Conservation (phyloP, 1,139 yeast species). For the Candida tunisiensis region DNA sequence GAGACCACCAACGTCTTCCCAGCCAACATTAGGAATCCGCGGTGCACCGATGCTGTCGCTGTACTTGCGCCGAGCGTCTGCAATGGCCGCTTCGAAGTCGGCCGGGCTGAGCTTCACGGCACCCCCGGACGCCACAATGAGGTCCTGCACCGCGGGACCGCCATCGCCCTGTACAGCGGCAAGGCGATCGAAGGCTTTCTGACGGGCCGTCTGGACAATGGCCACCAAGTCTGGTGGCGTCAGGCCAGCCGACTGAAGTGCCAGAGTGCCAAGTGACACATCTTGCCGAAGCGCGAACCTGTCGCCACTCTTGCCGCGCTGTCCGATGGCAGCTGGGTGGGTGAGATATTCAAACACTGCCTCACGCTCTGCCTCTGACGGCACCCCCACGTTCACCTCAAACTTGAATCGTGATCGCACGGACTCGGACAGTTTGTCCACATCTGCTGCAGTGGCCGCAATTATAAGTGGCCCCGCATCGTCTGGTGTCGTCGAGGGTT, state of each 20-base stretch:
- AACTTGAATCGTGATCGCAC: conserved; percentile 59
- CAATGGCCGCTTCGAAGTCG: conserved; percentile 60
- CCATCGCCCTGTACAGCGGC: conserved; percentile 7
- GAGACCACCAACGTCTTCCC: conserved; percentile 93
- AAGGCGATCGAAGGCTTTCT: conserved; percentile 37
- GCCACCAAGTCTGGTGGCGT: conserved; percentile 72
- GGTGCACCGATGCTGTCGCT: conserved; percentile 97
- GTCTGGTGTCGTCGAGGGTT: no score
- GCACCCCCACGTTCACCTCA: conserved; percentile 62
- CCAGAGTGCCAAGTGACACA: conserved; percentile 40
- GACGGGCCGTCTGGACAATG: conserved; percentile 51
- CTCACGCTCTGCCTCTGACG: conserved; percentile 57
- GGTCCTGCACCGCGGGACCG: conserved; percentile 10
- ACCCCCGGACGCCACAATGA: conserved; percentile 28
- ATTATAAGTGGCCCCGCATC: no score
- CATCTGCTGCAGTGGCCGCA: conserved; percentile 55
- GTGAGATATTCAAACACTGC: conserved; percentile 38
- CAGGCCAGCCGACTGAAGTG: conserved; percentile 84
- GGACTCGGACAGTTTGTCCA: conserved; percentile 51
- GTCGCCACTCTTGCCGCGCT: conserved; percentile 1
- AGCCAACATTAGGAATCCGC: conserved; percentile 79
- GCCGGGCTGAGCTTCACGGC: conserved; percentile 35
- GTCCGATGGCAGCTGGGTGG: conserved; percentile 3
- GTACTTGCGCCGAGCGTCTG: conserved; percentile 71
- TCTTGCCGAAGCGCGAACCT: conserved; percentile 27